Percentiles rank a stretch among this genome's conserved stretches.
These are phyloP conservation scores for Rhizoclosmatium sp. DNA, from an alignment of 192 early-diverging fungal species.

Conservation along the genomic window DNA sequence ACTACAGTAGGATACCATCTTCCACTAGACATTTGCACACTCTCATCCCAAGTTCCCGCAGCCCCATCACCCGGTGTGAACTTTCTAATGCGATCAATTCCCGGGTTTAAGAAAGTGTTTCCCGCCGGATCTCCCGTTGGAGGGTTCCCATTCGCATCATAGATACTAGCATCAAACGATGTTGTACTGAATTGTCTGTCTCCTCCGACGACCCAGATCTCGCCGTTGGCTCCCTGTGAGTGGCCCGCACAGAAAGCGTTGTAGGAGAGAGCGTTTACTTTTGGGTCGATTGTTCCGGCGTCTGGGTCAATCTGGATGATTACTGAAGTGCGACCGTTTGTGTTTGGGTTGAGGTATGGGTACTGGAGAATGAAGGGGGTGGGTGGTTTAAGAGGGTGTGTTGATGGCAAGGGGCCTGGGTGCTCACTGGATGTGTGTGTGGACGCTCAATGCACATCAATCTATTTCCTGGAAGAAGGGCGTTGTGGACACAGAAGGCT, in stretches of 20 bases:
- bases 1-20: constrained; percentile 57
- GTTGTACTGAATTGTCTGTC: constrained; percentile 30
- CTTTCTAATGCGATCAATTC: constrained; percentile 25
- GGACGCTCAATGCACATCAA: constrained; percentile 42
- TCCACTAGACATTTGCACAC: constrained; percentile 33
- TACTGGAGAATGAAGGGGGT: not conserved
- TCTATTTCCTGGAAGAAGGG: constrained; percentile 30
- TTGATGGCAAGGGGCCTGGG: not conserved
- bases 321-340: constrained; percentile 22
- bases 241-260: constrained; percentile 57
- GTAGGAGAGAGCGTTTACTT: constrained; percentile 1
- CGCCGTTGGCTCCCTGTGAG: constrained; percentile 46
- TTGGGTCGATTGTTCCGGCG: constrained; percentile 3
- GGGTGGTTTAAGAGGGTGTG: not conserved
- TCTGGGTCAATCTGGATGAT: constrained; percentile 26
- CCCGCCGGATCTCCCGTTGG: not conserved
- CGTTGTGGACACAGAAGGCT: constrained; percentile 32
- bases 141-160: not conserved
- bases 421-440: constrained; percentile 36
- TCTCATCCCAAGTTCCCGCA: constrained; percentile 28
- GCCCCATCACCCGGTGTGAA: constrained; percentile 22
- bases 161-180: constrained; percentile 13
- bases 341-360: constrained; percentile 27
- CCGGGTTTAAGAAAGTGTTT: constrained; percentile 29
- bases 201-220: constrained; percentile 52